Percentiles rank a stretch among this genome's conserved stretches.
phyloP scores from a whole-genome alignment of 208 protist species.

The Trypanosoma cruzi region DNA sequence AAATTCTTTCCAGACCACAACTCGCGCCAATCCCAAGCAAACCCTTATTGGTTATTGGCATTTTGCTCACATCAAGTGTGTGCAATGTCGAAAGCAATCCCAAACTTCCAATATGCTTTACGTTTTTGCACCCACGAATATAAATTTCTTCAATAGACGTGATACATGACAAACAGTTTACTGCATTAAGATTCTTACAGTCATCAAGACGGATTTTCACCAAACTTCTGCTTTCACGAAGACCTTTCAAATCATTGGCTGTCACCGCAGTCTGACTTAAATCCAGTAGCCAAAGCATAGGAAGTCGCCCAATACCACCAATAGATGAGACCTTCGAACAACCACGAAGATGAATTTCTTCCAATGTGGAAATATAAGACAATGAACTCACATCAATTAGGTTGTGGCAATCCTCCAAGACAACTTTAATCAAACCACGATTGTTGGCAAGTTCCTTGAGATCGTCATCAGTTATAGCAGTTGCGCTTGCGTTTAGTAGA shows the following conservation, averaged over 20 bases:
- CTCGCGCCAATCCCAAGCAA: not conserved
- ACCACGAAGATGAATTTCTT: constrained; percentile 8
- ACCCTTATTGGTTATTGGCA: constrained; percentile 1
- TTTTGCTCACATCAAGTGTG: not conserved
- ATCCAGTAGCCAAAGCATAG: not conserved
- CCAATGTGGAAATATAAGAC: constrained; percentile 1
- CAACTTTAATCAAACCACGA: not conserved
- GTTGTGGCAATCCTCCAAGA: not conserved
- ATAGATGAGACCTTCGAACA: not conserved
- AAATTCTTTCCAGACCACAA: not conserved
- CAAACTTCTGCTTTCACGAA: not conserved
- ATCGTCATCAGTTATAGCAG: constrained; percentile 2
- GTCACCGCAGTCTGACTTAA: not conserved
- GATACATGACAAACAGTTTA: not conserved
- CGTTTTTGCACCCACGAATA: not conserved
- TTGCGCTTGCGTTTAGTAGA: constrained; percentile 2
- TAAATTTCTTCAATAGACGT: not conserved
- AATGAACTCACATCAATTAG: constrained; percentile 1
- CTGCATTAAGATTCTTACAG: not conserved
- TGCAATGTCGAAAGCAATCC: constrained; percentile 3
- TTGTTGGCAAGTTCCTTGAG: not conserved
- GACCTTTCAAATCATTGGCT: not conserved
- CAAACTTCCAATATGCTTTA: constrained; percentile 1
- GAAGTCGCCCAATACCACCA: not conserved
- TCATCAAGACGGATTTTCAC: not conserved